These are phyloP conservation scores for Teratosphaeriaceae sp. DNA, from an alignment of 2,329 filamentous ascomycete species.

Conservation along the genomic window DNA sequence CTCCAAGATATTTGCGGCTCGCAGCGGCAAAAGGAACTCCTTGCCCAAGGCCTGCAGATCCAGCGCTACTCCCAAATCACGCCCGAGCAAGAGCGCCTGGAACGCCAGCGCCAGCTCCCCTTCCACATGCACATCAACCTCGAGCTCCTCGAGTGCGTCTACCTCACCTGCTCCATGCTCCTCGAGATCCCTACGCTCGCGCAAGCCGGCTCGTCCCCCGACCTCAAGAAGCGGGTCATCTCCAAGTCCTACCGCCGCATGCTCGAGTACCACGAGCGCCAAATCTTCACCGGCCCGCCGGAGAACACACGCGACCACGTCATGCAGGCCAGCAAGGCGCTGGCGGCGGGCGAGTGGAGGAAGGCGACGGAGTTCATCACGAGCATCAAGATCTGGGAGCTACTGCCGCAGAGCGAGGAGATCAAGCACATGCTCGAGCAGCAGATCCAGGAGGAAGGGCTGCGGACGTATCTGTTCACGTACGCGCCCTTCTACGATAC, in stretches of 20 bases:
- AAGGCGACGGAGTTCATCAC: slow-evolving; percentile 90
- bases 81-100: slow-evolving; percentile 93
- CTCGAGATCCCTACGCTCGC: slow-evolving; percentile 95
- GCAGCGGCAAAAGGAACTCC: slow-evolving; percentile 92
- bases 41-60: slow-evolving; percentile 97
- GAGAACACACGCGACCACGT: slow-evolving; percentile 99
- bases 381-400: slow-evolving; percentile 99
- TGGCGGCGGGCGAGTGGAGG: slow-evolving; percentile 98
- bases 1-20: slow-evolving; percentile 97
- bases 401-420: slow-evolving; percentile 85
- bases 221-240: slow-evolving; percentile 95
- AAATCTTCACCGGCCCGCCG: slow-evolving; percentile 96
- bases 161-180: slow-evolving; percentile 98
- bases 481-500: slow-evolving; percentile 99
- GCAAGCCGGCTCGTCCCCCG: slow-evolving; percentile 91
- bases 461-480: slow-evolving; percentile 97
- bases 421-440: slow-evolving; percentile 97
- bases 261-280: slow-evolving; percentile 98
- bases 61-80: slow-evolving; percentile 95
- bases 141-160: slow-evolving; percentile 95
- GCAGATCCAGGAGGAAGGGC: slow-evolving; percentile 97
- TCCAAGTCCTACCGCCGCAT: slow-evolving; percentile 99
- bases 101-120: slow-evolving; percentile 93
- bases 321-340: slow-evolving; percentile 96
- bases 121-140: slow-evolving; percentile 99